Evolutionary conservation across 1,284 basidiomycete species (phyloP).

Genomic region (Anthracocystis setariae): DNA sequence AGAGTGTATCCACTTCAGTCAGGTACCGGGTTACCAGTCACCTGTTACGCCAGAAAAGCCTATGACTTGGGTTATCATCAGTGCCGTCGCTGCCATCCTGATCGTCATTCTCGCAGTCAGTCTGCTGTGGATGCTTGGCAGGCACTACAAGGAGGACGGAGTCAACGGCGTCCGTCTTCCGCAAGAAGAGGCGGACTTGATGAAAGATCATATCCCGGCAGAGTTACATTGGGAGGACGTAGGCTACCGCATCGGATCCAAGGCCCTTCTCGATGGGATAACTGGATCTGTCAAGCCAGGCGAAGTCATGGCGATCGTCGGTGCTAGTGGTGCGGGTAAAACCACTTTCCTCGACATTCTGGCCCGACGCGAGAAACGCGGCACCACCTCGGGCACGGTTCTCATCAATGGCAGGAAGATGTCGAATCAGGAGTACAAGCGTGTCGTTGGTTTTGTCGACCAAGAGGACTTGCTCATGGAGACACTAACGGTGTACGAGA

Average conservation of each 20-base stretch:
- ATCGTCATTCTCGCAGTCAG: constrained; percentile 71
- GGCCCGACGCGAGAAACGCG: constrained; percentile 86
- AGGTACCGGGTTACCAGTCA: constrained; percentile 79
- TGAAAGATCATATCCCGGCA: constrained; percentile 92
- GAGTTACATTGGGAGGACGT: constrained; percentile 87
- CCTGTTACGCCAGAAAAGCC: constrained; percentile 40
- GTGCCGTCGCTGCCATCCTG: constrained; percentile 78
- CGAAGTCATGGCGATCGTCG: constrained; percentile 89
- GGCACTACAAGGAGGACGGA: constrained; percentile 53
- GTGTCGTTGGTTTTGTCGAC: constrained; percentile 92
- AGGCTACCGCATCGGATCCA: constrained; percentile 74
- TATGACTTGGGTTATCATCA: constrained; percentile 79
- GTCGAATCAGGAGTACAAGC: constrained; percentile 79
- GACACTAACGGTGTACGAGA: constrained; percentile 97
- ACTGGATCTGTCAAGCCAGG: constrained; percentile 92
- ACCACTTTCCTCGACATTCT: constrained; percentile 95
- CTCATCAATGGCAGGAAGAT: constrained; percentile 88
- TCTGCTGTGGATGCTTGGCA: constrained; percentile 63
- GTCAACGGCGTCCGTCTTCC: constrained; percentile 46
- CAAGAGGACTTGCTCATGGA: constrained; percentile 97
- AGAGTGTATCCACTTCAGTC: constrained; percentile 91
- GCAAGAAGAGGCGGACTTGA: constrained; percentile 82
- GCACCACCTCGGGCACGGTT: constrained; percentile 78
- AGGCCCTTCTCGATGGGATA: constrained; percentile 80
- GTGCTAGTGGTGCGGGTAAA: constrained; percentile 96